These are phyloP conservation scores for Mallotus japonicus DNA, from an alignment of 441 rosid genomes.

Conservation along the genomic window DNA sequence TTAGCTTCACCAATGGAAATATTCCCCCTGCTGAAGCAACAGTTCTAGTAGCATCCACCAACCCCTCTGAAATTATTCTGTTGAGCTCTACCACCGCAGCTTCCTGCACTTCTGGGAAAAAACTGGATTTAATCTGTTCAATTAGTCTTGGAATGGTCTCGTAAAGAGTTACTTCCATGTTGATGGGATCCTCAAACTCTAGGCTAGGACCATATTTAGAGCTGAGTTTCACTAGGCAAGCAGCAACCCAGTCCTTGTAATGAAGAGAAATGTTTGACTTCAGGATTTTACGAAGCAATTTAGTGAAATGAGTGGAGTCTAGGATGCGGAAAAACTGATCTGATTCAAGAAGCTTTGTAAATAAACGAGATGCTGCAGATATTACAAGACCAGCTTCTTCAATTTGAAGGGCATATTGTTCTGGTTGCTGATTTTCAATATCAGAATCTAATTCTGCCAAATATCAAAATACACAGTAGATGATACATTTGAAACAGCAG, in stretches of 20 bases:
- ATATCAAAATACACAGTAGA: neutral
- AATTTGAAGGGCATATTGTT: conserved; percentile 49
- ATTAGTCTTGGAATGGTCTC: conserved; percentile 74
- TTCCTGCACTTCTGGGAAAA: conserved; percentile 58
- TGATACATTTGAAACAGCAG: neutral
- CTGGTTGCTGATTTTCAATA: conserved; percentile 49
- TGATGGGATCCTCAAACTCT: conserved; percentile 47
- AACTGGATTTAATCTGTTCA: conserved; percentile 52
- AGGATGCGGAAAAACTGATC: conserved; percentile 44
- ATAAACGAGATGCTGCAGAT: conserved; percentile 66
- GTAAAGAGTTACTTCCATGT: conserved; percentile 65
- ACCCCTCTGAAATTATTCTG: conserved; percentile 64
- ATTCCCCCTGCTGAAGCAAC: conserved; percentile 60
- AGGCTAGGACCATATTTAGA: conserved; percentile 34
- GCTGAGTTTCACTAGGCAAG: conserved; percentile 65
- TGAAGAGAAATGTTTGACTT: conserved; percentile 65
- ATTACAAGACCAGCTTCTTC: conserved; percentile 75
- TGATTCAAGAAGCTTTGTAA: conserved; percentile 65
- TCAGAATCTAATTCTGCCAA: conserved; percentile 47
- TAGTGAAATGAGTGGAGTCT: conserved; percentile 37
- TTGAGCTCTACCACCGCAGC: conserved; percentile 72
- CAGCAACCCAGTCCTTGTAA: conserved; percentile 79
- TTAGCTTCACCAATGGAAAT: conserved; percentile 57
- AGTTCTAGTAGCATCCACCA: conserved; percentile 49
- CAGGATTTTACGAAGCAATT: conserved; percentile 51